Conservation (phyloP, 805 yeast genomes). For the Yamadazyma nakazawae region DNA sequence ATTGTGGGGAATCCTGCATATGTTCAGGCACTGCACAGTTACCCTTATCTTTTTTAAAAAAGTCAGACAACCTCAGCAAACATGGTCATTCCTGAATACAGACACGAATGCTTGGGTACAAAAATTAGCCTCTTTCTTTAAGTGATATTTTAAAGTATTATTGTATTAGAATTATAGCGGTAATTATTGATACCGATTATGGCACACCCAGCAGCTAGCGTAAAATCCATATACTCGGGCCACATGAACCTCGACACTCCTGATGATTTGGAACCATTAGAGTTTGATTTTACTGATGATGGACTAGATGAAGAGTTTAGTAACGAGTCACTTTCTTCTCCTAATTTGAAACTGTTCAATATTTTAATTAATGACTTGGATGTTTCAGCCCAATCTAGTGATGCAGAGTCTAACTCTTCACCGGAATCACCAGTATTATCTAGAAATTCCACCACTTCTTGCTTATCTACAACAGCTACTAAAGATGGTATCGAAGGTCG, state of each 20-base stretch:
- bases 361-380: neutral
- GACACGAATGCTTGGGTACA: neutral
- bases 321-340: constrained; percentile 17
- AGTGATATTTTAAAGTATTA: neutral
- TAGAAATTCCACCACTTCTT: constrained; percentile 60
- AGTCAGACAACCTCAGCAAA: neutral
- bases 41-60: neutral
- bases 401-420: neutral
- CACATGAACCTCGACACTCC: constrained; percentile 25
- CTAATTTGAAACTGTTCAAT: constrained; percentile 16
- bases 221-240: constrained; percentile 38
- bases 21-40: neutral
- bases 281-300: constrained; percentile 10
- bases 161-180: too few species aligned
- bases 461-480: constrained; percentile 69
- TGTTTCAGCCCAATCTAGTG: constrained; percentile 1
- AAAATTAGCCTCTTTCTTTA: neutral
- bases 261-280: constrained; percentile 21
- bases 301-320: constrained; percentile 8
- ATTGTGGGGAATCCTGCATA: neutral
- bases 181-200: constrained; percentile 13
- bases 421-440: constrained; percentile 53
- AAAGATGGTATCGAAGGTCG: constrained; percentile 73
- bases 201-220: constrained; percentile 44
- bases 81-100: neutral